These are phyloP conservation scores for Dictyostelium firmibasis DNA, from an alignment of 78 protist genomes.

Conservation along the genomic window DNA sequence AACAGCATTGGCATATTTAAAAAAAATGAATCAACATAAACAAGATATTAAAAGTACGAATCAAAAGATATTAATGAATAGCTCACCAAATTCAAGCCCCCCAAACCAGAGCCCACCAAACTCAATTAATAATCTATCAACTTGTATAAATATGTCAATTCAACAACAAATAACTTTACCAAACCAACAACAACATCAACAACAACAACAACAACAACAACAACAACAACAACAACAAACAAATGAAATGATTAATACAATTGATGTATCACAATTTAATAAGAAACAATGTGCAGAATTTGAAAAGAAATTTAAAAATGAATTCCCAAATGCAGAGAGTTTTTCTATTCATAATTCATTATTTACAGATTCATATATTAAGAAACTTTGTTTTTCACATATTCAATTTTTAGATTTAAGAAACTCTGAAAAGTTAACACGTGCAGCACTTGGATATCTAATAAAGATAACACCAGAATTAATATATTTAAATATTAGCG, in stretches of 20 bases:
- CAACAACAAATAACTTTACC: not conserved
- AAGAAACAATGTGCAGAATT: not conserved
- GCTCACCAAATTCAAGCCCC: not conserved
- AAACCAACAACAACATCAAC: not conserved
- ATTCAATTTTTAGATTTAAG: constrained; percentile 22
- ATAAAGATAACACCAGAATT: not conserved
- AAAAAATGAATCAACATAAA: not conserved
- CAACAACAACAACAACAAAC: not conserved
- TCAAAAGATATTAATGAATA: not conserved
- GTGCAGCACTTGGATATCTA: not conserved
- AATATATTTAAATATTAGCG: constrained; percentile 2
- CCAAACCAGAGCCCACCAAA: not conserved
- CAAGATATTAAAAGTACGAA: not conserved
- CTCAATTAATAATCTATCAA: not conserved
- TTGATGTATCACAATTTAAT: not conserved
- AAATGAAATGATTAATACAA: not conserved
- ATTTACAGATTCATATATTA: not conserved
- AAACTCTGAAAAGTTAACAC: constrained; percentile 4
- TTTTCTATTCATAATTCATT: not conserved
- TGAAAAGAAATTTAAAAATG: constrained; percentile 17
- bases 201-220: not conserved
- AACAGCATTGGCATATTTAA: not conserved
- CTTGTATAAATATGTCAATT: not conserved
- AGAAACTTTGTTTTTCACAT: not conserved
- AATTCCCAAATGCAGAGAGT: not conserved